A percentile compares a stretch with the other conserved stretches of the same genome.
Conservation (phyloP, 768 basidiomycete species). For the Austroboletus festivus region DNA sequence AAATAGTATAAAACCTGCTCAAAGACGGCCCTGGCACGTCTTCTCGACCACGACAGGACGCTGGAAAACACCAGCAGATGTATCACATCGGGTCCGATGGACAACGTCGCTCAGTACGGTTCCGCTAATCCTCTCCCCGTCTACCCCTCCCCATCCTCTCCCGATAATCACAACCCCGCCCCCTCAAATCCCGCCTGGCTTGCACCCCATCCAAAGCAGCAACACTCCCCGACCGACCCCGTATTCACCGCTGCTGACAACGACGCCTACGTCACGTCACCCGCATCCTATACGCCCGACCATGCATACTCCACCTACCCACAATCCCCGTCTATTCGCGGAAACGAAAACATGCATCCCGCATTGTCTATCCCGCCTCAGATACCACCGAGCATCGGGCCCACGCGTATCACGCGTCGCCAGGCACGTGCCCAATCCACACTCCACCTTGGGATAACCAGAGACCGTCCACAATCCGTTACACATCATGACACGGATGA, state of each 20-base stretch:
- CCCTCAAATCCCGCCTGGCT: slow-evolving; percentile 30
- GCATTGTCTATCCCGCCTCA: slow-evolving; percentile 35
- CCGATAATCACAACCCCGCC: slow-evolving; percentile 26
- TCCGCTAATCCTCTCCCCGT: slow-evolving; percentile 27
- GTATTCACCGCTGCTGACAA: slow-evolving; percentile 38
- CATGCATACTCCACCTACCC: slow-evolving; percentile 28
- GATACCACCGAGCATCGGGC: slow-evolving; percentile 51
- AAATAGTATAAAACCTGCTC: slow-evolving; percentile 33
- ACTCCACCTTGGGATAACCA: slow-evolving; percentile 32
- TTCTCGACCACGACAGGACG: slow-evolving; percentile 27
- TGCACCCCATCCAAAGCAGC: slow-evolving; percentile 10
- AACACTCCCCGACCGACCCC: slow-evolving; percentile 24
- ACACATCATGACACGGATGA: slow-evolving; percentile 28
- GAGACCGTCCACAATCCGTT: slow-evolving; percentile 26
- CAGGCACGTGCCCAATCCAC: slow-evolving; percentile 37
- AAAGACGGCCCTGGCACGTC: slow-evolving; percentile 30
- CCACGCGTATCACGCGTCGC: slow-evolving; percentile 47
- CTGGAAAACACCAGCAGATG: slow-evolving; percentile 29
- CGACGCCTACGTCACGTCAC: slow-evolving; percentile 33
- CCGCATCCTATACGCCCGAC: slow-evolving; percentile 23
- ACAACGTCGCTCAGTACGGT: slow-evolving; percentile 34
- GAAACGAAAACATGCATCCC: slow-evolving; percentile 26
- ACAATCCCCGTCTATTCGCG: slow-evolving; percentile 29
- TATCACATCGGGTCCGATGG: slow-evolving; percentile 36
- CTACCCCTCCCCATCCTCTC: slow-evolving; percentile 28